Evolutionary conservation across 192 early-diverging fungal genomes (phyloP).

Genomic region (Chytriomyces confervae): DNA sequence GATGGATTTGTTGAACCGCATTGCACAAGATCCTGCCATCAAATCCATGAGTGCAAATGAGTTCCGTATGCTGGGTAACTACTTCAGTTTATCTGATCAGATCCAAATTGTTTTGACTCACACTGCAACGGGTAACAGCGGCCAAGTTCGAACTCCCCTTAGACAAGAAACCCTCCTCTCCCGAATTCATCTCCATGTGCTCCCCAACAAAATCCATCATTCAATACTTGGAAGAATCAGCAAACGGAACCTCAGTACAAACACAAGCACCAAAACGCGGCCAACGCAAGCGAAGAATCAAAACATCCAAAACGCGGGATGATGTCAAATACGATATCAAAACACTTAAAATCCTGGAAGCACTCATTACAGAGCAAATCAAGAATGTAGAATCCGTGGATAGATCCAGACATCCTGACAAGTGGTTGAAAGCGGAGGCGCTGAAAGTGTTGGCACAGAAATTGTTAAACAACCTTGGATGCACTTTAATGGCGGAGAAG

Average conservation of each 20-base stretch:
- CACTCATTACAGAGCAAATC: slow-evolving; percentile 38
- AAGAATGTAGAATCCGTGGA: slow-evolving; percentile 22
- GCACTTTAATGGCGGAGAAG: slow-evolving; percentile 44
- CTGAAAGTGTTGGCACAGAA: slow-evolving; percentile 24
- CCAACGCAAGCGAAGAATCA: not conserved
- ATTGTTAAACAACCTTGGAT: slow-evolving; percentile 43
- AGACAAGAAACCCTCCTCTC: slow-evolving; percentile 11
- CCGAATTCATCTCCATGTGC: slow-evolving; percentile 11
- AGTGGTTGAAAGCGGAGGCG: slow-evolving; percentile 36
- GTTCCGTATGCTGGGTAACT: slow-evolving; percentile 34
- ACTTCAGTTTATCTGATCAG: not conserved
- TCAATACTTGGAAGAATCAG: slow-evolving; percentile 36
- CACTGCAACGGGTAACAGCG: slow-evolving; percentile 4
- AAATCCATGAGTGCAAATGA: slow-evolving; percentile 26
- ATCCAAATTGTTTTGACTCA: not conserved
- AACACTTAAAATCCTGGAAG: slow-evolving; percentile 44
- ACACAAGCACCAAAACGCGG: not conserved
- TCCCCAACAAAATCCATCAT: slow-evolving; percentile 39
- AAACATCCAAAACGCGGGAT: not conserved
- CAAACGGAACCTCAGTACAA: slow-evolving; percentile 8
- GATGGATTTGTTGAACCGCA: slow-evolving; percentile 1
- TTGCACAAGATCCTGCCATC: not conserved
- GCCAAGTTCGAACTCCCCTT: slow-evolving; percentile 1
- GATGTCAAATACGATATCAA: slow-evolving; percentile 43
- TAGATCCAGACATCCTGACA: slow-evolving; percentile 25